Evolutionary conservation across 2,329 filamentous ascomycete species (phyloP).

Genomic region (Aspergillus persii): DNA sequence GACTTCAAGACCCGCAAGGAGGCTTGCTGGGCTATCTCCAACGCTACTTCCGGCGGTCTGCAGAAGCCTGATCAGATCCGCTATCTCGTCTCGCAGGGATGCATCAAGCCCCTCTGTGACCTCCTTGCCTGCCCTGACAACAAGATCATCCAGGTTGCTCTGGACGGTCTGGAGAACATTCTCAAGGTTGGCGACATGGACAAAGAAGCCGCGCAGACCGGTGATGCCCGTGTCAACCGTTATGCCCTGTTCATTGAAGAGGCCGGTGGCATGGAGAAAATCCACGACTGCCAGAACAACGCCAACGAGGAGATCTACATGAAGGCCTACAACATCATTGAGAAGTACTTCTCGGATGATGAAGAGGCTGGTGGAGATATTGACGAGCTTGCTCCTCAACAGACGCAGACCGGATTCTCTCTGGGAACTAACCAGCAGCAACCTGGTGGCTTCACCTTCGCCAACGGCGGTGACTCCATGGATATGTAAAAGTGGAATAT

Average conservation of each 20-base stretch:
- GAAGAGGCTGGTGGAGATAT: constrained; percentile 78
- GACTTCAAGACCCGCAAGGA: constrained; percentile 99
- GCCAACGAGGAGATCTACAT: constrained; percentile 99
- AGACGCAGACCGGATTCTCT: constrained; percentile 73
- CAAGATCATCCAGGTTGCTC: constrained; percentile 98
- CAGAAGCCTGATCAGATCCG: constrained; percentile 99
- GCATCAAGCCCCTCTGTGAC: constrained; percentile 96
- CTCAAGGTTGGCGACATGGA: constrained; percentile 99
- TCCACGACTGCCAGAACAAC: constrained; percentile 99
- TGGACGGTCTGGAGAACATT: constrained; percentile 98
- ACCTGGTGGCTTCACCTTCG: constrained; percentile 86
- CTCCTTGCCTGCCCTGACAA: constrained; percentile 95
- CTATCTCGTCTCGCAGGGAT: constrained; percentile 88
- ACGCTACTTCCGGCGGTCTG: constrained; percentile 92
- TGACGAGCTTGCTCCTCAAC: constrained; percentile 72
- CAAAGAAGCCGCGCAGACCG: constrained; percentile 70
- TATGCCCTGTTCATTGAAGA: constrained; percentile 99
- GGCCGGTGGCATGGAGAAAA: constrained; percentile 99
- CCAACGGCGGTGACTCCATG: constrained; percentile 69
- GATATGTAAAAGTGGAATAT: constrained; percentile 59
- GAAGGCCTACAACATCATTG: constrained; percentile 99
- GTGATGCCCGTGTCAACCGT: constrained; percentile 69
- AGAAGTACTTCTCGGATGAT: constrained; percentile 99
- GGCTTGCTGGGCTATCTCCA: constrained; percentile 99
- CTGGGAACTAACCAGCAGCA: constrained; percentile 64